Evolutionary conservation across 2,329 filamentous ascomycete genomes (phyloP), one percentile per base, ranked within the genome.

Genomic region (Aureobasidium sp.): DNA sequence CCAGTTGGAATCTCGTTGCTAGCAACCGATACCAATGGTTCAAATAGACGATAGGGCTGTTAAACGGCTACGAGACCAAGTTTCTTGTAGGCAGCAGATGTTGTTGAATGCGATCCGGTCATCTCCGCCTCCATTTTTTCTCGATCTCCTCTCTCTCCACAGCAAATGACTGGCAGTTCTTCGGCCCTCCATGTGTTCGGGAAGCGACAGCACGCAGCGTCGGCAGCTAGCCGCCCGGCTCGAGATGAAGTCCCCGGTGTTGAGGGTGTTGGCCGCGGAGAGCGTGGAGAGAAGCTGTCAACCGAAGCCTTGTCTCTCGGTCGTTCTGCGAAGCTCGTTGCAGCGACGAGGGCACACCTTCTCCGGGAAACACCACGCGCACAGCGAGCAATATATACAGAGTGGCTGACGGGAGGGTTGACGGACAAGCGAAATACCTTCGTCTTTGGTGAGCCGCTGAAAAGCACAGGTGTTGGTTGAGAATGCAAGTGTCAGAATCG

Each of bases 131-230:
- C 29, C 27, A 37, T 23, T 23, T 19, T n/a, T 38, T 46, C n/a
- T 43, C 55, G 25, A 40, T 19, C 42, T 58, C 55, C 23, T 58
- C 42, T 21, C 42, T 58, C 55, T 43, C 42, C 55, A 49, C 42
- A 47, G 33, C 21, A 35, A 8, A 29, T 31, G 19, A 53, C 42
- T 58, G 55, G 55, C 55, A 31, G 25, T 58, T 58, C 55, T 49
- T 58, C 55, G 55, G 55, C 23, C 55, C 55, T 49, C 55, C 55
- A 58, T 47, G 25, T 58, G 55, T 58, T 58, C 43, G 55, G 53
- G 46, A 46, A 43, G 37, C 37, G 51, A 43, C 49, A 53, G 49
- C 49, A 25, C 31, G 21, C 35, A 53, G 49, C 10, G 25, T 31
- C 37, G 50, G 50, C 51, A 19, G 23, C 25, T 55, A 55, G 51